These are phyloP conservation scores for Colletotrichum plurivorum DNA, from an alignment of 2,329 filamentous ascomycete species.

Conservation along the genomic window DNA sequence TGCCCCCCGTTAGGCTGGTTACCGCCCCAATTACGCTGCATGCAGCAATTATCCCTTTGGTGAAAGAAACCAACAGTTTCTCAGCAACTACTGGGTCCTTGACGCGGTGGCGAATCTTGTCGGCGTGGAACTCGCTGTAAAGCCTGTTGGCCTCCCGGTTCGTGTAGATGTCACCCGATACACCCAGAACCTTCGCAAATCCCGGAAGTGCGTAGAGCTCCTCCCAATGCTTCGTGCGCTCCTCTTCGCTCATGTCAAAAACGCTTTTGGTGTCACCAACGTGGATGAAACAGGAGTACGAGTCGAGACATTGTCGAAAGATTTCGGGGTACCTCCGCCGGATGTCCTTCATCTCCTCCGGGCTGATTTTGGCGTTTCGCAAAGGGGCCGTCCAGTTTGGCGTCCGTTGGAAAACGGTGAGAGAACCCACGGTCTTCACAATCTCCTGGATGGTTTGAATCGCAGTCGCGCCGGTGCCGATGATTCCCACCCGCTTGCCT, in stretches of 20 bases:
- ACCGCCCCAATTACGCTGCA: too few relatives aligned
- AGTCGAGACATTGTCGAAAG: conserved; percentile 46
- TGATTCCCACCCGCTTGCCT: conserved; percentile 48
- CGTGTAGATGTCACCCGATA: conserved; percentile 52
- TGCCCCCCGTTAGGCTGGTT: too few relatives aligned
- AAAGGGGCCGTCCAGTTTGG: conserved; percentile 55
- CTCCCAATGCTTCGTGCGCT: conserved; percentile 59
- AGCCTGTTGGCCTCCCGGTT: conserved; percentile 48
- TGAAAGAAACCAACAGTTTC: too few relatives aligned
- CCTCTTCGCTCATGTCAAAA: conserved; percentile 42
- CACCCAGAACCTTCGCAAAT: conserved; percentile 54
- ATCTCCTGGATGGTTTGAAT: conserved; percentile 49
- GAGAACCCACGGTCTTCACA: conserved; percentile 47
- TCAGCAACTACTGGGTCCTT: conserved; percentile 64
- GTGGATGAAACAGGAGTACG: conserved; percentile 49
- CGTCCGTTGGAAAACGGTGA: conserved; percentile 50
- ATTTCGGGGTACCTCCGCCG: conserved; percentile 47
- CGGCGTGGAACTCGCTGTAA: conserved; percentile 51
- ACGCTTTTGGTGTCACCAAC: conserved; percentile 49
- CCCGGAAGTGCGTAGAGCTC: conserved; percentile 53
- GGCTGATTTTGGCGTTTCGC: conserved; percentile 51
- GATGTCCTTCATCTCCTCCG: conserved; percentile 58
- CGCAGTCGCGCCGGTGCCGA: conserved; percentile 51
- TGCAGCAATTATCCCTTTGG: too few relatives aligned
- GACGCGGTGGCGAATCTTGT: conserved; percentile 62